Conservation (phyloP, 257 asterid species). For the Ehretia macrophylla region DNA sequence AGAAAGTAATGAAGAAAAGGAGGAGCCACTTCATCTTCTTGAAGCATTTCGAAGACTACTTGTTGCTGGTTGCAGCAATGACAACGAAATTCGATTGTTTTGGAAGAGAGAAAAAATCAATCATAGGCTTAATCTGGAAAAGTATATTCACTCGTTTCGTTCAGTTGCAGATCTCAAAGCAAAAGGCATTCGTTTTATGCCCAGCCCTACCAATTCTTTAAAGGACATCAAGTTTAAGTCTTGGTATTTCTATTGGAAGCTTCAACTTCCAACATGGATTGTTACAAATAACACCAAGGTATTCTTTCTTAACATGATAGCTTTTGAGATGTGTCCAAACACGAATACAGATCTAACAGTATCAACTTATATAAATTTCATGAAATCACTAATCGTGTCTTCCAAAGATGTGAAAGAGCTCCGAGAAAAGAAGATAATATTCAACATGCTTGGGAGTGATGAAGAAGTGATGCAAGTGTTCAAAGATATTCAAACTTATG, state of each 20-base stretch:
- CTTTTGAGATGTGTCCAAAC: conserved; percentile 22
- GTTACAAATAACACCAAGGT: conserved; percentile 13
- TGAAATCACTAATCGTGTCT: conserved; percentile 26
- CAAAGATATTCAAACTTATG: conserved; percentile 18
- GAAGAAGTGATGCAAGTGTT: conserved; percentile 18
- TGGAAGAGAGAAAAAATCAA: no score
- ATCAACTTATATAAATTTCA: conserved; percentile 21
- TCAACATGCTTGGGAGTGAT: conserved; percentile 23
- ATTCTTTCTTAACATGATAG: conserved; percentile 26
- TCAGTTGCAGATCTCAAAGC: conserved; percentile 26
- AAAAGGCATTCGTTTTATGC: conserved; percentile 30
- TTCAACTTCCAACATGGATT: conserved; percentile 17
- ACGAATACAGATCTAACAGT: neutral
- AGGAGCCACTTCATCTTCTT: conserved; percentile 16
- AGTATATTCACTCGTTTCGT: conserved; percentile 10
- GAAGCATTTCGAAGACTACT: conserved; percentile 13
- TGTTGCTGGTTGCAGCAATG: neutral
- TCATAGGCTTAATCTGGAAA: no score
- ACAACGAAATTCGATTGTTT: no score
- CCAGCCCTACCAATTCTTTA: conserved; percentile 9
- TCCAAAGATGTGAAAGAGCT: conserved; percentile 31
- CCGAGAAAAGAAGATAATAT: conserved; percentile 19
- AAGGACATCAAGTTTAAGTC: conserved; percentile 16
- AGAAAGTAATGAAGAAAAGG: neutral
- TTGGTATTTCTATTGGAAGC: conserved; percentile 11